Evolutionary conservation across 2,329 filamentous ascomycete genomes (phyloP).

Genomic region (Alternaria sp.): DNA sequence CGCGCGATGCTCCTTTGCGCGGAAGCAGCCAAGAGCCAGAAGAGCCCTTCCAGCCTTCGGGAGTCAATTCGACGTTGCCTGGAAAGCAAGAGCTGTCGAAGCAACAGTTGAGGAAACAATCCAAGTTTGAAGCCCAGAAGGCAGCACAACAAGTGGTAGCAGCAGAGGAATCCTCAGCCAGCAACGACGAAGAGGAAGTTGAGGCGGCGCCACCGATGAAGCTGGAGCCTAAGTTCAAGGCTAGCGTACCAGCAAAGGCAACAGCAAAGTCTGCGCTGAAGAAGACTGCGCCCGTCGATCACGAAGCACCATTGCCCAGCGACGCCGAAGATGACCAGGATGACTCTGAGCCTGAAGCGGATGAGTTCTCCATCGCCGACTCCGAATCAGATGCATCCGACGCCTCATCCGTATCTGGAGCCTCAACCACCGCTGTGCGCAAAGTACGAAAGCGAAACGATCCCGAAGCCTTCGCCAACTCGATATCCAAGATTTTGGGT

Average conservation of each 20-base stretch:
- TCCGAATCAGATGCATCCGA: conserved; percentile 50
- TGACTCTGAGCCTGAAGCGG: conserved; percentile 48
- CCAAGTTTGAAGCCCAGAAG: conserved; percentile 29
- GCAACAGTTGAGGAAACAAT: conserved; percentile 31
- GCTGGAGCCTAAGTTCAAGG: conserved; percentile 36
- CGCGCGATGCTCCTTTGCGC: conserved; percentile 41
- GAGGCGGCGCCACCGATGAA: conserved; percentile 18
- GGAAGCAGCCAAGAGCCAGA: conserved; percentile 26
- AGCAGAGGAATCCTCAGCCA: conserved; percentile 23
- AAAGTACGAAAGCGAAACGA: conserved; percentile 87
- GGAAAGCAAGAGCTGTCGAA: conserved; percentile 20
- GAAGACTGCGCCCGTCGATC: conserved; percentile 39
- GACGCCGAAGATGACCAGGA: conserved; percentile 30
- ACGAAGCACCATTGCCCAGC: conserved; percentile 41
- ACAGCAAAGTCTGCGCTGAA: conserved; percentile 34
- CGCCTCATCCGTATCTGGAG: conserved; percentile 45
- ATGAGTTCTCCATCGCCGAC: conserved; percentile 47
- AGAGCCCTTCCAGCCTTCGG: conserved; percentile 42
- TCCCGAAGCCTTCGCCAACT: conserved; percentile 87
- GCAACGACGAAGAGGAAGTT: conserved; percentile 15
- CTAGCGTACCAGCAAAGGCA: conserved; percentile 28
- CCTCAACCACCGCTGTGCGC: conserved; percentile 42
- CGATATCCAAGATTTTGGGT: conserved; percentile 89
- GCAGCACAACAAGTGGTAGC: conserved; percentile 23
- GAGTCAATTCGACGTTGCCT: conserved; percentile 33